Base-by-base conservation (phyloP, 2,329 filamentous ascomycete species). In the Cytospora piceae region DNA sequence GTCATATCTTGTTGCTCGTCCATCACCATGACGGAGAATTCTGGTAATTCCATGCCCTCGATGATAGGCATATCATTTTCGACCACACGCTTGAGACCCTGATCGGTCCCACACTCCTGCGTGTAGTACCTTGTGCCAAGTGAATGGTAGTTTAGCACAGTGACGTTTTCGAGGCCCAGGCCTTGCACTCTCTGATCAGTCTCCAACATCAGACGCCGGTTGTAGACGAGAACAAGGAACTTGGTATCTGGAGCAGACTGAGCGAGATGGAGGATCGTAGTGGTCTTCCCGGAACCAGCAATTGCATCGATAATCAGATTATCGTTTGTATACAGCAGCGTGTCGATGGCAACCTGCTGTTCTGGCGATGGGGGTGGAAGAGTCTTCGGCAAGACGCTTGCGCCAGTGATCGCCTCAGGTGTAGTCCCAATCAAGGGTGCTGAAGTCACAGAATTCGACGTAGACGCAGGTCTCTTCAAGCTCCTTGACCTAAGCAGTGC, bases 1-100 rank as follows among this genome's bases (percentile, higher is more conserved):
- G 65, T 67, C 65, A 67, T 61, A 8, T 67, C 65, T 32, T 67
- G 65, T 42, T 67, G 65, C 57, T 67, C 65, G n/a, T 67, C 65
- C 65, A 67, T 61, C 11, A 67, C 62, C 34, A 67, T 37, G 2
- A 67, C 61, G 6, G 65, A 67, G 14, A 67, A 67, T 1, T 58
- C 22, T 3, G 65, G 65, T 9, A 67, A 51, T 29, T 24, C 54
- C 61, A 32, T 54, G 4, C 49, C 54, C 6, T 61, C 58, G 17
- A 51, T 39, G 8, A 67, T 52, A 9, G 61, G 8, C 65, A 64
- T 67, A 37, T 67, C 52, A 11, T 64, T 46, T 37, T 67, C 65
- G n/a, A 64, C 61, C 4, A 67, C 54, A 11, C 65, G 65, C 58
- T 67, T 67, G 27, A 67, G 53, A 7, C 65, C 65, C 24, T 67